Evolutionary conservation across 345 rosid genomes (phyloP), one percentile per base, ranked within the genome.

Genomic region (Turnera subulata): DNA sequence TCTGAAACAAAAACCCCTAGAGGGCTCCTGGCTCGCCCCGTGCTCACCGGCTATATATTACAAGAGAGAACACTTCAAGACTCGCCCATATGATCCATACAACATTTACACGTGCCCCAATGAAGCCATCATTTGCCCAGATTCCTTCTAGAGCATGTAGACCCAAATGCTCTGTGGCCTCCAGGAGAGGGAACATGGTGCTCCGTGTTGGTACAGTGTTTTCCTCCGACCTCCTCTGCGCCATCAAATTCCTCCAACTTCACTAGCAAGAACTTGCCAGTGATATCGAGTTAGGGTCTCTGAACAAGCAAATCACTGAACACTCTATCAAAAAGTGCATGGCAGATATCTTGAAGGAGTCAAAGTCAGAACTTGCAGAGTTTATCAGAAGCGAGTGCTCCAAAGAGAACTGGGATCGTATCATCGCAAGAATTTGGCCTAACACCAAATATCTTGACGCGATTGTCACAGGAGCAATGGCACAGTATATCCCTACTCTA

Each of bases 381-480:
- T 59, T 70, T 11, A 38, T 75, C 59, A 52, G 43, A 17, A 40
- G 15, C 12, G 73, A 75, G 55, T 75, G 79, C 14, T 20, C 48
- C 1, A 35, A 51, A 45, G 73, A 68, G 22, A 61, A 64, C 2
- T 71, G 79, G 79, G 76, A 57, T 15, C 67, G 79, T 7, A 75
- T 75, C 18, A 67, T 75, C 23, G 50, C 61, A 6, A 63, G 76
- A 39, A 67, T 75, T 48, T 75, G 79, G 79, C 79, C 76, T 14
- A 75, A 67, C 50, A 75, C 76, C 14, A 75, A 75, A 58, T 75
- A 66, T 29, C 50, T 75, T 15, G 79, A 75, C 26, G 79, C 71
- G 39, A 75, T 71, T 13, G 79, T 75, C 6, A 75, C 79, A 4
- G 79, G 79, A n/a, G 73, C 79, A 15, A 75, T 75, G 79, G 70